Conservation (phyloP, 768 basidiomycete species). For the Phallus indusiatus region DNA sequence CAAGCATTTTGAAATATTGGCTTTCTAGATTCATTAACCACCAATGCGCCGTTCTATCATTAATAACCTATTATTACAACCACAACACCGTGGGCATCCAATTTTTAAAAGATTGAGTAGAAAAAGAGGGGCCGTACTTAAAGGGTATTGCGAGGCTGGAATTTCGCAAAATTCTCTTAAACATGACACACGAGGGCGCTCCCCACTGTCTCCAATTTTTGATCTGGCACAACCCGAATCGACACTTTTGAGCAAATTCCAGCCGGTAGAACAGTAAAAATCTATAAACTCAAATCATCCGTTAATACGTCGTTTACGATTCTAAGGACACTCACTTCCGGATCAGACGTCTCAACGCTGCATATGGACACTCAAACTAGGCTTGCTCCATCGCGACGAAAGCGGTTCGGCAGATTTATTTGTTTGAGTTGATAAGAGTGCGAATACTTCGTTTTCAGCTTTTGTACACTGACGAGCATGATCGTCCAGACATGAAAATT, state of each 20-base stretch:
- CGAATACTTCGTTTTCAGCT: constrained; percentile 60
- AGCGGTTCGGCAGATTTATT: constrained; percentile 58
- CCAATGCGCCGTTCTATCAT: constrained; percentile 87
- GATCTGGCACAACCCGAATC: constrained; percentile 90
- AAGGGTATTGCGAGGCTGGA: constrained; percentile 64
- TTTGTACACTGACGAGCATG: constrained; percentile 59
- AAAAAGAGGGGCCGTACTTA: constrained; percentile 32
- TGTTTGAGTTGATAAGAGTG: constrained; percentile 58
- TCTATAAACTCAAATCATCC: constrained; percentile 31
- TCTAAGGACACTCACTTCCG: constrained; percentile 40
- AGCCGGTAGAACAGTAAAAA: constrained; percentile 81
- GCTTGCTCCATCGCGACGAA: constrained; percentile 79
- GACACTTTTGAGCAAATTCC: constrained; percentile 79
- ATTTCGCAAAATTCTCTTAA: constrained; percentile 40
- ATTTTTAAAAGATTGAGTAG: neutral
- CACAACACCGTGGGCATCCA: neutral
- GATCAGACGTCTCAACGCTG: constrained; percentile 75
- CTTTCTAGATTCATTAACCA: constrained; percentile 88
- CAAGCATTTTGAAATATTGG: constrained; percentile 79
- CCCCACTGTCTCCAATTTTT: constrained; percentile 64
- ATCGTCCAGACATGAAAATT: constrained; percentile 43
- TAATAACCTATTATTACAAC: constrained; percentile 41
- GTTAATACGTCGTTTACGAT: neutral
- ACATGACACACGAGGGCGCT: constrained; percentile 52
- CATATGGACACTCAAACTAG: constrained; percentile 84